Percentiles rank a stretch among this genome's conserved stretches.
These are phyloP conservation scores for Phoenix roebelenii DNA, from an alignment of 176 grass and related monocot genomes.

Conservation along the genomic window DNA sequence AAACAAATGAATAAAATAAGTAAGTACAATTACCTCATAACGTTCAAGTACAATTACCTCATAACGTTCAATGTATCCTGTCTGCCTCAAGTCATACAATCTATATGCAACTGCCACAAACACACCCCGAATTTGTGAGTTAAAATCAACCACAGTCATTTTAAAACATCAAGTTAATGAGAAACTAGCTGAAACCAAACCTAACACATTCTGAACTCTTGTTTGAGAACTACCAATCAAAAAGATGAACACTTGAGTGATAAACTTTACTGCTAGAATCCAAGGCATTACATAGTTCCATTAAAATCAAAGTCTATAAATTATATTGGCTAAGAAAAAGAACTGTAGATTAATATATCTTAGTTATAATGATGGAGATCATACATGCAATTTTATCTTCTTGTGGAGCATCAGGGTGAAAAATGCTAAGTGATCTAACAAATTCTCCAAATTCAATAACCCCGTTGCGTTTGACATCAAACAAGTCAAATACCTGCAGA, in stretches of 20 bases:
- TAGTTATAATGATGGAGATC: slow-evolving; percentile 4
- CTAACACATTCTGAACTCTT: too few relatives aligned
- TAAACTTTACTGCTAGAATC: too few relatives aligned
- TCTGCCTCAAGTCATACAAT: slow-evolving; percentile 73
- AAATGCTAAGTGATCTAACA: slow-evolving; percentile 64
- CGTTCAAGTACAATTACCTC: slow-evolving; percentile 55
- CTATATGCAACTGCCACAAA: slow-evolving; percentile 65
- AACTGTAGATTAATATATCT: too few relatives aligned
- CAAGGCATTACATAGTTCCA: too few relatives aligned
- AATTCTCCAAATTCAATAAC: slow-evolving; percentile 84
- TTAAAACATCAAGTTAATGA: too few relatives aligned
- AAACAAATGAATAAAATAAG: background rate
- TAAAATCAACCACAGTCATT: too few relatives aligned
- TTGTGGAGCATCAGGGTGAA: slow-evolving; percentile 61
- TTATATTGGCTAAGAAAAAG: too few relatives aligned
- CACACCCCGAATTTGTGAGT: background rate
- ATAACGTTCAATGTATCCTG: slow-evolving; percentile 62
- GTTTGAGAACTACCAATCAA: too few relatives aligned
- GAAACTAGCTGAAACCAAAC: too few relatives aligned
- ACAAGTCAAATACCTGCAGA: slow-evolving; percentile 86
- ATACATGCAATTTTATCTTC: slow-evolving; percentile 67
- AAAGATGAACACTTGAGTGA: too few relatives aligned
- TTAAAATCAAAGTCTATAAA: too few relatives aligned
- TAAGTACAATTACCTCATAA: slow-evolving; percentile 39
- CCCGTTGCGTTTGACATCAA: slow-evolving; percentile 66